phyloP scores from a whole-genome alignment of 805 yeast species.

The Wickerhamomyces strasburgensis region DNA sequence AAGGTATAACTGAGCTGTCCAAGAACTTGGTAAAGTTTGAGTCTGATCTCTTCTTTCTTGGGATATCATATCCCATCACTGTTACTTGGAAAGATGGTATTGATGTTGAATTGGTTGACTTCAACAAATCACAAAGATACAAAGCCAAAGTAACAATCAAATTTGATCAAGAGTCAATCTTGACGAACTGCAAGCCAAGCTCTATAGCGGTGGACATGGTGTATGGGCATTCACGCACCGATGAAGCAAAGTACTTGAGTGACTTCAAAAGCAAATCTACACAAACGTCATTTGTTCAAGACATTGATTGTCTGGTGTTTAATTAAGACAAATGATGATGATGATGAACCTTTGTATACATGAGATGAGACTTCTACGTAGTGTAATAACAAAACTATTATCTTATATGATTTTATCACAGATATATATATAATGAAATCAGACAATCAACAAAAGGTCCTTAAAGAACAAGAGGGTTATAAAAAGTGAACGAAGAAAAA shows the following conservation, averaged over 20 bases:
- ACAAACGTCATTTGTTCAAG: slow-evolving; percentile 2
- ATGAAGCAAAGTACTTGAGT: slow-evolving; percentile 6
- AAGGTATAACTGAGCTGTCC: slow-evolving; percentile 5
- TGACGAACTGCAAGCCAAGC: slow-evolving; percentile 2
- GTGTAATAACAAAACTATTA: too few relatives aligned
- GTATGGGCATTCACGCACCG: slow-evolving; percentile 14
- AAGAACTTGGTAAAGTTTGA: slow-evolving; percentile 8
- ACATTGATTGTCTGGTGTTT: slow-evolving; percentile 1
- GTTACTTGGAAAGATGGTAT: slow-evolving; percentile 6
- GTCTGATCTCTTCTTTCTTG: slow-evolving; percentile 15
- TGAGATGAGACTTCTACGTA: too few relatives aligned
- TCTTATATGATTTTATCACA: too few relatives aligned
- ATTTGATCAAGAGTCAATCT: slow-evolving; percentile 11
- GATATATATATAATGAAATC: too few relatives aligned
- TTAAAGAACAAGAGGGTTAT: too few relatives aligned
- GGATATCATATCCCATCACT: slow-evolving; percentile 13
- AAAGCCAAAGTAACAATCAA: slow-evolving; percentile 12
- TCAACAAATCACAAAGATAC: slow-evolving; percentile 15
- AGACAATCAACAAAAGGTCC: too few relatives aligned
- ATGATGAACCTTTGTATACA: too few relatives aligned
- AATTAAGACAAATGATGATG: neutral
- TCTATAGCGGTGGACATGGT: slow-evolving; percentile 5
- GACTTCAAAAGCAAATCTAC: slow-evolving; percentile 11
- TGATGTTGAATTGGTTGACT: slow-evolving; percentile 12
- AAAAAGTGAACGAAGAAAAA: too few relatives aligned